These are phyloP conservation scores for Marasmius sp. DNA, from an alignment of 1,284 basidiomycete species.

Conservation along the genomic window DNA sequence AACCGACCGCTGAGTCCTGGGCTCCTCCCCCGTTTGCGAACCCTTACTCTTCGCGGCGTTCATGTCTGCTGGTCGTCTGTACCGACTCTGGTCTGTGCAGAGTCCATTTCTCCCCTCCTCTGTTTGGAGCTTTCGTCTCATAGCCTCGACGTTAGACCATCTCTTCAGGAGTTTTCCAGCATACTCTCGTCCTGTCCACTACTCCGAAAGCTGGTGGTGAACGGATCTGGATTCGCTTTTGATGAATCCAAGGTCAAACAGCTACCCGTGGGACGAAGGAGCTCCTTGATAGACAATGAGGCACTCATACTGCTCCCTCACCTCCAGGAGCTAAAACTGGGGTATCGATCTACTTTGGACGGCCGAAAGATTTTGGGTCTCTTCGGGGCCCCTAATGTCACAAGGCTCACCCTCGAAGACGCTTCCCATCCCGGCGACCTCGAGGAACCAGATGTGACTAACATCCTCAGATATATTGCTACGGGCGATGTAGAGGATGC, in stretches of 20 bases:
- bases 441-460: constrained; percentile 34
- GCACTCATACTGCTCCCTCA: constrained; percentile 29
- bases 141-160: constrained; percentile 45
- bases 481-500: constrained; percentile 22
- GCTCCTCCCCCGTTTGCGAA: constrained; percentile 37
- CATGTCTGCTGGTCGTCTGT: constrained; percentile 47
- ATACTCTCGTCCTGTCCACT: constrained; percentile 36
- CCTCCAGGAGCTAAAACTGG: constrained; percentile 36
- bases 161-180: constrained; percentile 35
- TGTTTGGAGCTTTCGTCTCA: constrained; percentile 47
- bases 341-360: constrained; percentile 37
- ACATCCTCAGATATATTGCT: constrained; percentile 34
- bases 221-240: constrained; percentile 37
- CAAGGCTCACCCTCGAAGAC: constrained; percentile 37
- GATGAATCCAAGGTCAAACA: not conserved
- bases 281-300: constrained; percentile 20
- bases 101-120: constrained; percentile 27
- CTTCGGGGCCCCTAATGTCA: constrained; percentile 34
- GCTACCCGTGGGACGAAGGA: constrained; percentile 24
- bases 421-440: constrained; percentile 36
- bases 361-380: constrained; percentile 34
- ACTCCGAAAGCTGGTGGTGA: constrained; percentile 41
- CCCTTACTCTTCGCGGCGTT: constrained; percentile 47
- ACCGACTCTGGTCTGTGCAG: constrained; percentile 22
- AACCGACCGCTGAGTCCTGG: constrained; percentile 8